phyloP scores from a whole-genome alignment of 768 basidiomycete genomes.

The Chalciporus pseudorubinellus region DNA sequence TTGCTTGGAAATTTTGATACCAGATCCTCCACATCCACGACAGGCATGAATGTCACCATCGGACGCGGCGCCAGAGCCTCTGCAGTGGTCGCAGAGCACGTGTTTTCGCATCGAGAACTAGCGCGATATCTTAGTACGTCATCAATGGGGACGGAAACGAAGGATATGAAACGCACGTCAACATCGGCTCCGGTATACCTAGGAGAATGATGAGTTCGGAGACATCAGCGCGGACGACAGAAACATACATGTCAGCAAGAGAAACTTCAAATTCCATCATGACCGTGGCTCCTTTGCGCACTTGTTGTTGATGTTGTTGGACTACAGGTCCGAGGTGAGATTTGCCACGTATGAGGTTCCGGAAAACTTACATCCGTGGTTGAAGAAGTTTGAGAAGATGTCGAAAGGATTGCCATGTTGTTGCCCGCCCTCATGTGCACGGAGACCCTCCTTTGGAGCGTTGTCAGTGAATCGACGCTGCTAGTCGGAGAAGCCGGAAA shows the following conservation, averaged over 20 bases:
- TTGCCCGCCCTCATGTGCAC: constrained; percentile 88
- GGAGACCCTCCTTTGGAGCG: constrained; percentile 72
- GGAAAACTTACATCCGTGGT: constrained; percentile 61
- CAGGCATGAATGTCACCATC: constrained; percentile 89
- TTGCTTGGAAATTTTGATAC: constrained; percentile 82
- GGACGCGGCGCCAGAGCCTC: constrained; percentile 91
- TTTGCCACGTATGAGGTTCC: not conserved
- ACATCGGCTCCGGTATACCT: constrained; percentile 85
- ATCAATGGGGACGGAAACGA: not conserved
- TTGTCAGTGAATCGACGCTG: constrained; percentile 10
- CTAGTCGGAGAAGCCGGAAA: constrained; percentile 5
- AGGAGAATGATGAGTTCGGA: constrained; percentile 7
- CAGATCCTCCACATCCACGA: constrained; percentile 76
- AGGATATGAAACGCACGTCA: constrained; percentile 53
- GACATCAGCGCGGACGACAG: not conserved
- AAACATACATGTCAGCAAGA: constrained; percentile 74
- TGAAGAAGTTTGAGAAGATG: constrained; percentile 91
- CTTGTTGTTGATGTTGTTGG: constrained; percentile 48
- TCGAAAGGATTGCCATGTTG: constrained; percentile 87
- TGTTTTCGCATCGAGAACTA: constrained; percentile 93
- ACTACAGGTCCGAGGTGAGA: constrained; percentile 13
- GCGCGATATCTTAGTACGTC: constrained; percentile 1
- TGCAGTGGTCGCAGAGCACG: constrained; percentile 94
- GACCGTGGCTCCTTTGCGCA: constrained; percentile 71
- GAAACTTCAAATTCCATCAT: constrained; percentile 83